Base-by-base conservation (phyloP, 1,284 basidiomycete genomes). In the Hypsizygus ulmarius region DNA sequence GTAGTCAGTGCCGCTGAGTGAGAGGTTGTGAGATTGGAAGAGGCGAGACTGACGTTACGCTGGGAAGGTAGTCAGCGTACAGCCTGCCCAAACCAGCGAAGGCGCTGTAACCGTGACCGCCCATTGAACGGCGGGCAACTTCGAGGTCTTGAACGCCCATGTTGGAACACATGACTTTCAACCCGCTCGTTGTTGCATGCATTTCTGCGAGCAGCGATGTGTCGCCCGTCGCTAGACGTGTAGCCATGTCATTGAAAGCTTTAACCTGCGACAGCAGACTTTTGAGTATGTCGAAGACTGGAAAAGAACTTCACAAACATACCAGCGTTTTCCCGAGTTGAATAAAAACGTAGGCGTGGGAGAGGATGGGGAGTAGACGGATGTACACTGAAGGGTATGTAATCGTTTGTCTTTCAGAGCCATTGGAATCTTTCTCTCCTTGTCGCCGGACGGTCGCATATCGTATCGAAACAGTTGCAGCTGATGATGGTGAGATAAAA, bases 361-460 rank as follows among this genome's bases (percentile, higher is more conserved):
- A 78, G 3, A 91, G 72, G 41, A 85, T 74, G 0, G 87, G 86
- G 11, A 90, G 67, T 3, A 91, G 75, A 5, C 89, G 79, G 57
- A 80, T 77, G 57, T 89, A 80, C 1, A 84, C 75, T 1, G 84
- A 82, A 12, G 86, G 85, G 57, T 90, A 89, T 2, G 67, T 70
- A 54, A 91, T 82, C 16, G 84, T 79, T 63, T 83, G 84, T 1
- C 68, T 72, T 58, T 90, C 87, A 6, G 82, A 64, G 2, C 79
- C 82, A 39, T 73, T 69, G 2, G 73, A 48, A 11, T 73, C 76
- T 25, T 64, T 63, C 53, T 74, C 71, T 9, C 84, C 83, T 64
- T 92, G 90, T 30, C 89, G 69, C 5, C 89, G 79, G 27, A 89
- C 82, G 10, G 81, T 83, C 4, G 81, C 73, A 59, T 93, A 93